These are phyloP conservation scores for Trichoderma hamatum DNA, from an alignment of 2,329 filamentous ascomycete species.

Conservation along the genomic window DNA sequence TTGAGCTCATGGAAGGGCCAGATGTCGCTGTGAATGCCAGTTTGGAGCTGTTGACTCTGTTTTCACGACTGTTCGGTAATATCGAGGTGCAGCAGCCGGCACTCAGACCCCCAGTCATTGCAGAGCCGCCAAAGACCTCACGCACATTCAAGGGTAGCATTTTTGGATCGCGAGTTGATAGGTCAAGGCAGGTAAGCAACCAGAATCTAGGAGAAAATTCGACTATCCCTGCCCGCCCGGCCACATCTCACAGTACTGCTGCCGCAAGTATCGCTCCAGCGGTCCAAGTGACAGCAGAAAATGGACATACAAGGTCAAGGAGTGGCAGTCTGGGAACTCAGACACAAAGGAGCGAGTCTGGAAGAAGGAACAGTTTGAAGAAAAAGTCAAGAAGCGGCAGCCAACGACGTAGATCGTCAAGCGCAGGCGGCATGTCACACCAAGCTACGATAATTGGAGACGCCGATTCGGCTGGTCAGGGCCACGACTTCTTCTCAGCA, in stretches of 20 bases:
- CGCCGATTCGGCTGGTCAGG: slow-evolving; percentile 48
- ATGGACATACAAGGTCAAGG: slow-evolving; percentile 45
- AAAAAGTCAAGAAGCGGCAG: slow-evolving; percentile 56
- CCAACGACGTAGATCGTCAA: slow-evolving; percentile 50
- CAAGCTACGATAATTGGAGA: slow-evolving; percentile 54
- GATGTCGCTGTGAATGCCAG: slow-evolving; percentile 86
- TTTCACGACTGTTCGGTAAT: slow-evolving; percentile 74
- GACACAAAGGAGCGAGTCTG: slow-evolving; percentile 50
- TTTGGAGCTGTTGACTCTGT: slow-evolving; percentile 81
- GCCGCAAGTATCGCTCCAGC: slow-evolving; percentile 51
- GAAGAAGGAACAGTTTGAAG: slow-evolving; percentile 55
- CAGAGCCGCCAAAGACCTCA: slow-evolving; percentile 67
- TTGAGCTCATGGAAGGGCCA: slow-evolving; percentile 82
- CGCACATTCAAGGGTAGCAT: slow-evolving; percentile 75
- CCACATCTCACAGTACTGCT: slow-evolving; percentile 50
- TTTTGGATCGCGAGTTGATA: slow-evolving; percentile 64
- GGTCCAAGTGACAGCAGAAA: slow-evolving; percentile 77
- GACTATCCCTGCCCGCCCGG: slow-evolving; percentile 36
- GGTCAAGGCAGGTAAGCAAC: slow-evolving; percentile 45
- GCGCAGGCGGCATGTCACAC: slow-evolving; percentile 45
- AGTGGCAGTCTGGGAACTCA: slow-evolving; percentile 40
- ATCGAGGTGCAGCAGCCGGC: slow-evolving; percentile 48
- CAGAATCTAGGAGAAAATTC: slow-evolving; percentile 44
- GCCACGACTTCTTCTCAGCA: slow-evolving; percentile 50
- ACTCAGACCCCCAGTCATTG: slow-evolving; percentile 45